Conservation (phyloP, 768 basidiomycete species). For the Tylopilus balloui region DNA sequence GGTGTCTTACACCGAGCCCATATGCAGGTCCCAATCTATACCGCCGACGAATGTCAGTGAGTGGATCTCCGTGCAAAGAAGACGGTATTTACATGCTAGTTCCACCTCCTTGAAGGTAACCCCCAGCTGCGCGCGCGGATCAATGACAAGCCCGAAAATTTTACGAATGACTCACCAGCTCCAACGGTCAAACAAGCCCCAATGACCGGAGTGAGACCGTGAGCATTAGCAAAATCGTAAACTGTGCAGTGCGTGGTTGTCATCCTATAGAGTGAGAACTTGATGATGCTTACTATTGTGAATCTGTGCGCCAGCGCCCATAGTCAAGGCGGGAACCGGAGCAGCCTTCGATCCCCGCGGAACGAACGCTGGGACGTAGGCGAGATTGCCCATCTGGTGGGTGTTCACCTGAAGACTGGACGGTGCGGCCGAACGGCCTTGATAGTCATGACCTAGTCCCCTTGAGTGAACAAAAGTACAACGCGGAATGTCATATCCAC, state of each 20-base stretch:
- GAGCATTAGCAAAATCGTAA: too few relatives aligned
- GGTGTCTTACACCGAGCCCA: slow-evolving; percentile 37
- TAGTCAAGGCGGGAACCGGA: slow-evolving; percentile 14
- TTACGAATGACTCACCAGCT: slow-evolving; percentile 1
- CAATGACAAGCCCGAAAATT: neutral
- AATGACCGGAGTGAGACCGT: too few relatives aligned
- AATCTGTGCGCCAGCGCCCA: slow-evolving; percentile 17
- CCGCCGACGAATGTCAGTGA: neutral
- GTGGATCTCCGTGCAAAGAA: neutral
- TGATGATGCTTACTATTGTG: slow-evolving; percentile 10
- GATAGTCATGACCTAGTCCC: slow-evolving; percentile 21
- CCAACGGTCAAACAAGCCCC: slow-evolving; percentile 22
- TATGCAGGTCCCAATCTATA: slow-evolving; percentile 34
- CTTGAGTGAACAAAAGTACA: neutral
- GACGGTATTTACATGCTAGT: slow-evolving; percentile 31
- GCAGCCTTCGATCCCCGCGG: slow-evolving; percentile 13
- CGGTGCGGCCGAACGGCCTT: slow-evolving; percentile 21
- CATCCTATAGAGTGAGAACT: too few relatives aligned
- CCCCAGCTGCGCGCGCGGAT: slow-evolving; percentile 33
- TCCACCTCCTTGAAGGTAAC: slow-evolving; percentile 48
- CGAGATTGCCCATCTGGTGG: slow-evolving; percentile 10
- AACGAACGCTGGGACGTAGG: slow-evolving; percentile 16
- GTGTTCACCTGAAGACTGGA: slow-evolving; percentile 24
- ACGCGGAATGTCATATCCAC: too few relatives aligned
- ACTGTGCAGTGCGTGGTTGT: too few relatives aligned